phyloP scores from a whole-genome alignment of 2,329 filamentous ascomycete species.

The Ceratocystis albifundus region DNA sequence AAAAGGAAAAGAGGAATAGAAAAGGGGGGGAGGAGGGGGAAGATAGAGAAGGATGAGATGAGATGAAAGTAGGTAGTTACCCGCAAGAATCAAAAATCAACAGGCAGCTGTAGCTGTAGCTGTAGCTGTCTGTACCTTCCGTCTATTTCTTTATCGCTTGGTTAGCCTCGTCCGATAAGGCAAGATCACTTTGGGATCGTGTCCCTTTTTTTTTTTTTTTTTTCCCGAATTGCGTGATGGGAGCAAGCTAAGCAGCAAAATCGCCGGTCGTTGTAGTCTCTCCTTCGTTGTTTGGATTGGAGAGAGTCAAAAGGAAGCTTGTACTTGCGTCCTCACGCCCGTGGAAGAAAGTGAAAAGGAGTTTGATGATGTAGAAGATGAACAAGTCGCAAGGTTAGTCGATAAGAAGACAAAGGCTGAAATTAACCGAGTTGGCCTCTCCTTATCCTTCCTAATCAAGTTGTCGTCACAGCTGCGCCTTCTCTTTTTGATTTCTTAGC shows the following conservation, averaged over 20 bases:
- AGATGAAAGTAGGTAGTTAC: too few relatives aligned
- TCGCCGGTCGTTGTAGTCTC: not conserved
- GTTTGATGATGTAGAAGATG: too few relatives aligned
- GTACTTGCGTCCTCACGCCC: not conserved
- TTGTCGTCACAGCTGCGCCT: conserved; percentile 1
- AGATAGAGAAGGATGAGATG: too few relatives aligned
- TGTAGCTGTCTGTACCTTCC: not conserved
- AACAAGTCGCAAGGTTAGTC: not conserved
- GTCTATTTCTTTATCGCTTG: not conserved
- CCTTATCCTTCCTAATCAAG: not conserved
- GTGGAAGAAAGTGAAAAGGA: not conserved
- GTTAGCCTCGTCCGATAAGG: not conserved
- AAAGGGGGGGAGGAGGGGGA: not conserved
- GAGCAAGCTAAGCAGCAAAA: not conserved
- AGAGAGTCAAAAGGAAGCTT: not conserved
- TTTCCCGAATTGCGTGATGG: conserved; percentile 4
- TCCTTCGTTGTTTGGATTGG: not conserved
- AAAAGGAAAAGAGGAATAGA: not conserved
- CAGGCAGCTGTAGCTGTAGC: too few relatives aligned
- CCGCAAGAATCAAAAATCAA: too few relatives aligned
- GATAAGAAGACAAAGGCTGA: not conserved
- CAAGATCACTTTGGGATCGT: not conserved
- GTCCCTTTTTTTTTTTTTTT: not conserved
- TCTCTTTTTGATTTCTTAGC: not conserved
- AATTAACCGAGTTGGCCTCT: not conserved